Base-by-base conservation (phyloP, 108 stramenopile genomes). In the Nitzschia sp. region DNA sequence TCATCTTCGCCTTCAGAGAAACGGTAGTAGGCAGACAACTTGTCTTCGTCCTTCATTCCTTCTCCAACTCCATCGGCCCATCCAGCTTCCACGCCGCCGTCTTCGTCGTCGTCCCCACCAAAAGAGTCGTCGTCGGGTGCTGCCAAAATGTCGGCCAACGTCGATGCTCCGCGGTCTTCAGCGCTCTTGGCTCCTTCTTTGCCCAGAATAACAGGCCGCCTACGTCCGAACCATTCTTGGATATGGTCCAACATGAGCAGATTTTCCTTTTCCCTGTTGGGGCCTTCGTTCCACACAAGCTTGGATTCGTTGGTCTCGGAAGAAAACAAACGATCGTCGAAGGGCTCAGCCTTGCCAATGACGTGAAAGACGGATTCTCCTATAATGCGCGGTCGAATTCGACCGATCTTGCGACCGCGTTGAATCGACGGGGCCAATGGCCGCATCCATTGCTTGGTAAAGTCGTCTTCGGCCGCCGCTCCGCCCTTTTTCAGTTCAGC, bases 1-100 rank as follows among this genome's bases (percentile, higher is more conserved):
- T 91, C 88, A 30, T 91, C 90, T 60, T 77, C 88, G 13, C 94
- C 94, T 66, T 95, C 94, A 9, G 91, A 95, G 34, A 95, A 84
- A 35, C 94, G 78, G 46, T 81, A 77, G 69, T 95, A 95, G 1
- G 83, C 82, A 1, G 89, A 91, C 0, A 95, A 81, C 61, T 95
- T 95, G 50, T 92, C 94, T 73, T 95, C 91, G 65, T 95, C 94
- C 27, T 78, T 72, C 31, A 81, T 79, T 8, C 86, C 94, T 75
- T 95, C 91, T 13, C 94, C 94, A 48, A 95, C 73, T 23, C 89
- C 81, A 63, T 89, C 88, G 9, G 88, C 73, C 94, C 94, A 95
- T 28, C 81, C 81, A 52, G 88, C 82, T 57, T 64, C 60, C 6
- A 54, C 62, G 44, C 61, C 62, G 15, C 66, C 79, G 11, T 65